A percentile compares a stretch with the other conserved stretches of the same genome.
Evolutionary conservation across 306 rosid genomes (phyloP).

Genomic region (Medicago lupulina): DNA sequence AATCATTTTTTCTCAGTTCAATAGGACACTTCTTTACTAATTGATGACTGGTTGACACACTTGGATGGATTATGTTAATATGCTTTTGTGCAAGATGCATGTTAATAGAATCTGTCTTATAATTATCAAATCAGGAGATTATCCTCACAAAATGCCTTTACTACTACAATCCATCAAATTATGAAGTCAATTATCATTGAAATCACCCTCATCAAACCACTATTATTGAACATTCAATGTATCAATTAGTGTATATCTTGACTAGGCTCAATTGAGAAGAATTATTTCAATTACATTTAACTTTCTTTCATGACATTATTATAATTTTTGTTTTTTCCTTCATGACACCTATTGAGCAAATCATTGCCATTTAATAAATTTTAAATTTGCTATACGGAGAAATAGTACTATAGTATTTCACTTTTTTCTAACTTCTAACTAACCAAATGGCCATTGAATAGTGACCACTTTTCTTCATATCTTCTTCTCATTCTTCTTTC

Average conservation of each 20-base stretch:
- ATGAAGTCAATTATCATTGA: conserved; percentile 29
- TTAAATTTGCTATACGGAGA: neutral
- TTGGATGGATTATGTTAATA: no score
- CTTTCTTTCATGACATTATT: conserved; percentile 29
- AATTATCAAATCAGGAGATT: conserved; percentile 32
- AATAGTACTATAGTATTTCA: neutral
- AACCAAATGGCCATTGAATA: conserved; percentile 26
- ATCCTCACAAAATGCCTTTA: conserved; percentile 5
- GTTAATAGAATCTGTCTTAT: conserved; percentile 6
- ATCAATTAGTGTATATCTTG: conserved; percentile 23
- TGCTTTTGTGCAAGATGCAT: no score
- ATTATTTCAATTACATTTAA: conserved; percentile 11
- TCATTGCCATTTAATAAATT: conserved; percentile 19
- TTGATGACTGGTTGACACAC: no score
- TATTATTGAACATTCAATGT: conserved; percentile 44
- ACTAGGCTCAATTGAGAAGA: neutral
- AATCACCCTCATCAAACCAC: neutral
- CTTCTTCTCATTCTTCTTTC: conserved; percentile 1
- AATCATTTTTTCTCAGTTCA: no score
- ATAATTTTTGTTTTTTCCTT: neutral
- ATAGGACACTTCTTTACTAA: no score
- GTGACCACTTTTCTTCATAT: neutral
- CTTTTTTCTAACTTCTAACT: conserved; percentile 18
- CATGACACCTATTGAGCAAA: conserved; percentile 12
- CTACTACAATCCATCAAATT: conserved; percentile 13